Base-by-base conservation (phyloP, 179 eudicot genomes). In the Heliamphora ciliata region DNA sequence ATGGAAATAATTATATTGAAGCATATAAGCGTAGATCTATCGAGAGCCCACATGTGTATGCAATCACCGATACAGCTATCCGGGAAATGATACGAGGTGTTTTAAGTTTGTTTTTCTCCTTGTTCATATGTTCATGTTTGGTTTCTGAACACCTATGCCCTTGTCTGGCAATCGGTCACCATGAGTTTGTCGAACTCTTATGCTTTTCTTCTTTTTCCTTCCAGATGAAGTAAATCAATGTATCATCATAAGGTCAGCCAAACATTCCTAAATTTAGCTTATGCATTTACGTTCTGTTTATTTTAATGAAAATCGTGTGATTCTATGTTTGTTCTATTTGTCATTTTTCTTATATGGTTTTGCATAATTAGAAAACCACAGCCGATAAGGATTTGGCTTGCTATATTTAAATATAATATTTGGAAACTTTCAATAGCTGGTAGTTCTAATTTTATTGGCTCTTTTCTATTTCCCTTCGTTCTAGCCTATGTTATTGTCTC, bases 161-260 rank as follows among this genome's bases (percentile, higher is more conserved):
- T 24, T 73, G 15, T 60, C 18, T 66, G 61, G 52, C 69, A 79
- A 60, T 76, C 71, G 56, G 47, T 80, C 61, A 73, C 21, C 55
- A 15, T 48, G 21, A 15, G 72, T 69, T 54, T 54, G 46, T 14
- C 40, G 18, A 52, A 48, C 60, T 70, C 76, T 75, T 55, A 44
- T 40, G 17, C 81, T 68, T 73, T 65, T 79, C 18, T 86, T 68
- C 64, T 76, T 82, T 76, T 86, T 46, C 11, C 77, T 79, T 66
- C 59, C 97, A 97, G 99, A 94, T 97, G 98, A 95, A 95, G 95
- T 94, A 81, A 97, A 97, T 84, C 99, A 97, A 82, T 97, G 98
- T 78, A 95, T 97, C 82, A 92, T 95, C 71, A 93, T 97, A 89
- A 97, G 98, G 98, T 97, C 78, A 87, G 97, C 86, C 63, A 10